Evolutionary conservation across 1,284 basidiomycete species (phyloP), one percentile per base, ranked within the genome.

Genomic region (Wolfiporia cocos): DNA sequence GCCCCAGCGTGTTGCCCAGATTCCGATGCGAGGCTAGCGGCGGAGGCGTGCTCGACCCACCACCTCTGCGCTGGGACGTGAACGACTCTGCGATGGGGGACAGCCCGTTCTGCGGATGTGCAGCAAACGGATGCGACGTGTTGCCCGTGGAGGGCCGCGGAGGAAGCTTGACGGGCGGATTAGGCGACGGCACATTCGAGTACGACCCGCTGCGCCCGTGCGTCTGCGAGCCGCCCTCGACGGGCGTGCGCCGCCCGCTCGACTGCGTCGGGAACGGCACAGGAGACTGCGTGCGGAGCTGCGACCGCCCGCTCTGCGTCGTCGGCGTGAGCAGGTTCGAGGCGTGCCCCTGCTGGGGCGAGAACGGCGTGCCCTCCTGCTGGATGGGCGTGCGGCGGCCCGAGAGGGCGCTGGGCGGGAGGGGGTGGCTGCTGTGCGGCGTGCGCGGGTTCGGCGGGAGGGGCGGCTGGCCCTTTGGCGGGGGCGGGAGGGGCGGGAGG

Each of bases 1-100:
- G 57, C 26, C 65, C 65, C 53, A 78, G 81, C 0, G 78, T 74
- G 21, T 76, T 76, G 18, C 70, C 69, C 1, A 77, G 74, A 23
- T 79, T 73, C 18, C 58, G 47, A 45, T 49, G 51, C 11, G 73
- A 60, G 52, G 76, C 79, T 0, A 70, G 59, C 19, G 59, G 57
- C 5, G 68, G 67, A 3, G 78, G 74, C 1, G 75, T 72, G 1
- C 68, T 65, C 7, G 70, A 57, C 3, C 60, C 26, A 20, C 9
- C 55, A 9, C 65, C 50, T n/a, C n/a, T n/a, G 18, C 64, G 57
- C 30, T 66, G 63, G 28, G 57, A 54, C 37, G 65, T 57, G 58
- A 81, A 84, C 2, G 73, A 64, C 57, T 88, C 85, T 20, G 76
- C 69, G 41, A 88, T 86, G 1, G 85, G 86, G 2, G 86, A 86